These are phyloP conservation scores for Monilinia laxa DNA, from an alignment of 2,329 filamentous ascomycete species.

Conservation along the genomic window DNA sequence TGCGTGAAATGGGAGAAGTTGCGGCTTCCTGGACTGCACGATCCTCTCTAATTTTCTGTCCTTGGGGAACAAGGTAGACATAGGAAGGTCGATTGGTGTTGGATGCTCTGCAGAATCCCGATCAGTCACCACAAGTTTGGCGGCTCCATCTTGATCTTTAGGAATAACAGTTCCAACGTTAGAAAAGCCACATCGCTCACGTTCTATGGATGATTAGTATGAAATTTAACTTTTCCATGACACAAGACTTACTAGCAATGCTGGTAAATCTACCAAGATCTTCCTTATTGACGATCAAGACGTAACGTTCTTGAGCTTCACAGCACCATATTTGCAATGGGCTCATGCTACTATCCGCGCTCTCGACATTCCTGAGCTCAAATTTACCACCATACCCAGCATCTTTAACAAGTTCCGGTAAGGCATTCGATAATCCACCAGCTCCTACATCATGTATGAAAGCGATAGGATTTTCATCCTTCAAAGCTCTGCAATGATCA, in stretches of 20 bases:
- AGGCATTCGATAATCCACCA: slow-evolving; percentile 77
- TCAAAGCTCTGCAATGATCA: slow-evolving; percentile 85
- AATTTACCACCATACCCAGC: slow-evolving; percentile 88
- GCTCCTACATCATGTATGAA: slow-evolving; percentile 98
- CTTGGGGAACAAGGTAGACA: slow-evolving; percentile 85
- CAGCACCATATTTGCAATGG: slow-evolving; percentile 98
- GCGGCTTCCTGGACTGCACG: slow-evolving; percentile 67
- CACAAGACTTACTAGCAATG: slow-evolving; percentile 53
- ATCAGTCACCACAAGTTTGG: slow-evolving; percentile 78
- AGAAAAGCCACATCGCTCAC: slow-evolving; percentile 90
- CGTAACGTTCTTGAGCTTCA: slow-evolving; percentile 94
- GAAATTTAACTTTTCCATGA: neutral
- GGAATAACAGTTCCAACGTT: slow-evolving; percentile 78
- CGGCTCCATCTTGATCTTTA: slow-evolving; percentile 59
- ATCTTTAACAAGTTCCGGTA: slow-evolving; percentile 89
- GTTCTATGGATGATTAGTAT: slow-evolving; percentile 46
- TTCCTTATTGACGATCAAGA: slow-evolving; percentile 80
- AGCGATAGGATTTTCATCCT: slow-evolving; percentile 81
- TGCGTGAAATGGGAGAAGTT: slow-evolving; percentile 71
- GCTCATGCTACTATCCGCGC: slow-evolving; percentile 85
- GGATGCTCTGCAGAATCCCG: slow-evolving; percentile 73
- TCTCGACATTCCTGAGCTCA: slow-evolving; percentile 92
- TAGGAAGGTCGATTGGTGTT: slow-evolving; percentile 82
- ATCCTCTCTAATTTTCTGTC: slow-evolving; percentile 76
- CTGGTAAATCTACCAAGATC: slow-evolving; percentile 72